phyloP scores from a whole-genome alignment of 768 basidiomycete species.

The Auricularia sp. region DNA sequence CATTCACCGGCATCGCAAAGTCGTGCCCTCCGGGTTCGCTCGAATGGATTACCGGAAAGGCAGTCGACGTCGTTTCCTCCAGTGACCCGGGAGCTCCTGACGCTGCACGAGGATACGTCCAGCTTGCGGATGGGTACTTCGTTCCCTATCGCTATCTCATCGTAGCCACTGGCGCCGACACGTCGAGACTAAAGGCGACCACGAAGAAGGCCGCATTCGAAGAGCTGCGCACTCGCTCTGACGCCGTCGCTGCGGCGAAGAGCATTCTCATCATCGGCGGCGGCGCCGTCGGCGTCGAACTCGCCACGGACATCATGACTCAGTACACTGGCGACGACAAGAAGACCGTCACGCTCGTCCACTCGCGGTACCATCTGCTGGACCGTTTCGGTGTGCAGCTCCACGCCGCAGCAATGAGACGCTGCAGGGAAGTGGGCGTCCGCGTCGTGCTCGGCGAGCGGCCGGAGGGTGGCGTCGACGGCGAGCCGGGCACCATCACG shows the following conservation, averaged over 20 bases:
- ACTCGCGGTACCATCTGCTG: constrained; percentile 46
- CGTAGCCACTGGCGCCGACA: constrained; percentile 48
- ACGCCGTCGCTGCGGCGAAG: constrained; percentile 33
- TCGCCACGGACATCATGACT: constrained; percentile 51
- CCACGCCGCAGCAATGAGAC: constrained; percentile 35
- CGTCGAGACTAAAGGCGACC: neutral
- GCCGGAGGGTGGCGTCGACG: constrained; percentile 14
- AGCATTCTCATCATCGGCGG: constrained; percentile 60
- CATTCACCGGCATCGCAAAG: constrained; percentile 40
- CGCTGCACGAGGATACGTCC: no score
- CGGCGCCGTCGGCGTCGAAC: constrained; percentile 64
- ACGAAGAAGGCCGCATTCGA: constrained; percentile 32
- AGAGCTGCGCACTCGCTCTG: constrained; percentile 45
- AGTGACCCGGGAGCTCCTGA: constrained; percentile 12
- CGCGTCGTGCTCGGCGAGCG: constrained; percentile 45
- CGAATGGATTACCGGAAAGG: constrained; percentile 14
- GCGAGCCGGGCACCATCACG: no score
- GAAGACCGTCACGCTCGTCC: constrained; percentile 48
- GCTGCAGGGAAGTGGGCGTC: constrained; percentile 33
- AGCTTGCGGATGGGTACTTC: no score
- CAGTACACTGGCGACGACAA: constrained; percentile 29
- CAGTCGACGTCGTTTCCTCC: constrained; percentile 15
- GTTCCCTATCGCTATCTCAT: constrained; percentile 15
- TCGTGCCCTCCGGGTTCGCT: constrained; percentile 17
- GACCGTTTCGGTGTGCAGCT: constrained; percentile 42